Evolutionary conservation across 176 grass and related monocot species (phyloP), one percentile per base, ranked within the genome.

Genomic region (Musa schizocarpa): DNA sequence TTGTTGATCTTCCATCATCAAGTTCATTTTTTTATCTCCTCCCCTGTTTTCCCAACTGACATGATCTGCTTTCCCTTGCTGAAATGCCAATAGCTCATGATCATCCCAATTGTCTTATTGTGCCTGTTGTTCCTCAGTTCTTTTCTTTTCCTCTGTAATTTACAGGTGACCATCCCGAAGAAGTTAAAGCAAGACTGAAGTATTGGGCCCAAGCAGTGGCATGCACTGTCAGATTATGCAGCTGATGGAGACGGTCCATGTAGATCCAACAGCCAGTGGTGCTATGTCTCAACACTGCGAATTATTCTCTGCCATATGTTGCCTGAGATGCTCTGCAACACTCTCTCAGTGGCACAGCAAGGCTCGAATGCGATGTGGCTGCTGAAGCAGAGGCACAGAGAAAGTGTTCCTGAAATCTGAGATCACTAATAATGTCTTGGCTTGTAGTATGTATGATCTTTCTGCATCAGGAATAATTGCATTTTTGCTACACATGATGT

Each of bases 141-240:
- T 70, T 1, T 21, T 3, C 43, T 52, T 50, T 21, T 11, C 1
- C 43, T 70, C 43, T 50, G 12, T 10, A 20, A 19, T 2, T 20
- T n/a, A 8, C 51, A 70, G 68, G 68, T 50, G 68, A 70, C 48
- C 43, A 70, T 21, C 68, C 68, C 51, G 68, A 70, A 70, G 68
- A 70, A 70, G 34, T 70, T 51, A 70, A 70, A 70, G 68, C 68
- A 21, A 70, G 68, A 20, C 9, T 70, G 68, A 70, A 70, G 25
- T 70, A 70, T 70, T 70, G 68, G 68, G 68, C 68, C 9, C 68
- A 70, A 20, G 68, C 68, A 70, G 68, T 70, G 68, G 68, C 68
- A 70, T 70, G 68, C 25, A 70, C 68, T 51, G 68, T 70, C 43
- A 70, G 48, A 51, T 51, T 70, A 50, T 70, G 68, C 9, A 50